Evolutionary conservation across 2,329 filamentous ascomycete genomes (phyloP).

Genomic region (Arthrocladium fulminans): DNA sequence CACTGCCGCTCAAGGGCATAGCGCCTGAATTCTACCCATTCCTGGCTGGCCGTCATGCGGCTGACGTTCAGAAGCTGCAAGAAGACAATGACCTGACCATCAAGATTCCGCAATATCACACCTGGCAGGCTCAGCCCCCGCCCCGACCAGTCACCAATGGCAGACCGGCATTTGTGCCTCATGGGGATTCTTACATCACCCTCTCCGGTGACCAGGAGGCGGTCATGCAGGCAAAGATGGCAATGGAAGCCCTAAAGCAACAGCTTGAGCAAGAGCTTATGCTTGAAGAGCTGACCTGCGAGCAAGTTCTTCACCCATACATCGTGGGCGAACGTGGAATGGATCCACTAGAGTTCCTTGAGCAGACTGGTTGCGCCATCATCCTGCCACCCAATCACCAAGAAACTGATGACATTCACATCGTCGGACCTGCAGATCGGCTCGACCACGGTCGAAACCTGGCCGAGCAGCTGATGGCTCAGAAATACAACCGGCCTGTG

Average conservation of each 20-base stretch:
- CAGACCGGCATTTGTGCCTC: conserved; percentile 57
- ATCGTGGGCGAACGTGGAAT: conserved; percentile 79
- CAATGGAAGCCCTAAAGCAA: conserved; percentile 69
- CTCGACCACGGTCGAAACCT: conserved; percentile 69
- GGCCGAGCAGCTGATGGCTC: conserved; percentile 79
- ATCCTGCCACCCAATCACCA: conserved; percentile 67
- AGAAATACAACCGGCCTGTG: conserved; percentile 74
- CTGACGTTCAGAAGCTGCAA: conserved; percentile 59
- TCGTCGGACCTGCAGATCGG: conserved; percentile 68
- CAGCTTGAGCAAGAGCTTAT: conserved; percentile 68
- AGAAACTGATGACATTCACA: conserved; percentile 73
- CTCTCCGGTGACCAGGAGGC: conserved; percentile 77
- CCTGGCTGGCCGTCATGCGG: conserved; percentile 71
- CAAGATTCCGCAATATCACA: conserved; percentile 72
- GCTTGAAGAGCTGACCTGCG: conserved; percentile 70
- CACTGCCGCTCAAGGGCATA: conserved; percentile 70
- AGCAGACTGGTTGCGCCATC: conserved; percentile 82
- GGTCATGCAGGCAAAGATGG: conserved; percentile 68
- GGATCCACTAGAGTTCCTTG: conserved; percentile 75
- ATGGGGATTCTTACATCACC: conserved; percentile 68
- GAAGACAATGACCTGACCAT: conserved; percentile 67
- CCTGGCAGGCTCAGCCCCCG: conserved; percentile 59
- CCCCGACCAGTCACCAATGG: conserved; percentile 48
- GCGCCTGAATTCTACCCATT: conserved; percentile 94
- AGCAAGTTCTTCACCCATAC: conserved; percentile 85